Base-by-base conservation (phyloP, 148 eudicot species). In the Euryodendron excelsum region DNA sequence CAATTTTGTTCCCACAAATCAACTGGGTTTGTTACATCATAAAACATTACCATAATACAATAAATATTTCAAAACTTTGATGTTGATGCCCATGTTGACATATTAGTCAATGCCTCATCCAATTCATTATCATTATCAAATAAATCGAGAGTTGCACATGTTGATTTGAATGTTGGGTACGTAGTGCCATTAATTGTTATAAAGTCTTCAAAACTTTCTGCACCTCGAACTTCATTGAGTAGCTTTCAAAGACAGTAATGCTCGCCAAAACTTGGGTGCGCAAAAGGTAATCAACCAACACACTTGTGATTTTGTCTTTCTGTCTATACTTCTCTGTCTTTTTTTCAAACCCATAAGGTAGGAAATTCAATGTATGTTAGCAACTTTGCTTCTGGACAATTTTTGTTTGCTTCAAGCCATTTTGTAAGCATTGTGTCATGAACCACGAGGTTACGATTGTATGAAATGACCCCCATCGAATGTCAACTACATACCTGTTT, bases 31-130 rank as follows among this genome's bases (percentile, higher is more conserved):
- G 48, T 27, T 21, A 74, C 50, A 7, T 74, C 33, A 4, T 31
- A 18, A 41, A 74, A 74, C 67, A 74, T 74, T 1, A 74, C n/a
- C 17, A 74, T 74, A 0, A 50, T 36, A 33, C 69, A 60, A 44
- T 34, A 47, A 9, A 58, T n/a, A 23, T 58, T n/a, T 58, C 62
- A 1, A 4, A 58, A 10, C 10, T n/a, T 4, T 23, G 60, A 1
- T 68, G 39, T 48, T 13, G 79, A 9, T 1, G 30, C 30, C 79
- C 79, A 76, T 7, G 18, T 48, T 15, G 72, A 9, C 1, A 63
- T 61, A 20, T 76, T 30, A 1, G 9, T 1, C 1, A 48, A 3
- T 12, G 61, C 25, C 10, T 5, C 45, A 11, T 48, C 36, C 60
- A 59, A 76, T 34, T 76, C 60, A 48, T 31, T 65, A 44, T 48